phyloP scores from a whole-genome alignment of 2,329 filamentous ascomycete species.

The Biscogniauxia mediterranea region DNA sequence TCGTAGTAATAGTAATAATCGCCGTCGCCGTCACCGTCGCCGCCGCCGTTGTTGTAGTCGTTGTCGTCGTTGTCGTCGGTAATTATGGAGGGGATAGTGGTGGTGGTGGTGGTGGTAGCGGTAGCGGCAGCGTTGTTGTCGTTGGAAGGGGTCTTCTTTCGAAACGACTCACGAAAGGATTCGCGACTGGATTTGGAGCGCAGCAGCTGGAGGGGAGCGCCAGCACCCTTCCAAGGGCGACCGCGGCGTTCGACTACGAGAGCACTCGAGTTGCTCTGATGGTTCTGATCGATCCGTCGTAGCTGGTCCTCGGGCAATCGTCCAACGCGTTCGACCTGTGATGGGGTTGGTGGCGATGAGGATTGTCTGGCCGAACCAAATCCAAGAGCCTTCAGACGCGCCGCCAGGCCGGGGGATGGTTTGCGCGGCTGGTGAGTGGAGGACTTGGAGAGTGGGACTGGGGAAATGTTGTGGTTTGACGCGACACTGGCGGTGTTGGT shows the following conservation, averaged over 20 bases:
- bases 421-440: conserved; percentile 45
- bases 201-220: conserved; percentile 46
- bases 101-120: too few species aligned
- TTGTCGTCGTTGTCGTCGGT: too few species aligned
- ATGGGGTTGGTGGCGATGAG: conserved; percentile 32
- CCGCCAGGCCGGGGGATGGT: conserved; percentile 63
- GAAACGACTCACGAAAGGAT: conserved; percentile 20
- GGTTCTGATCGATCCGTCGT: conserved; percentile 65
- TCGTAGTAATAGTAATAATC: conserved; percentile 15
- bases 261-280: conserved; percentile 53
- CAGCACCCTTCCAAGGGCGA: conserved; percentile 69
- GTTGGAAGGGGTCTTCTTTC: conserved; percentile 10
- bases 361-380: conserved; percentile 49
- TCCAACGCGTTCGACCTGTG: conserved; percentile 52
- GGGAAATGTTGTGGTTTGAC: conserved; percentile 21
- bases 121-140: too few species aligned
- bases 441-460: conserved; percentile 26
- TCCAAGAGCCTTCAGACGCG: conserved; percentile 63
- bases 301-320: conserved; percentile 70
- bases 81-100: too few species aligned
- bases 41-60: not conserved
- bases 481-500: conserved; percentile 20
- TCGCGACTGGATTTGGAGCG: conserved; percentile 33
- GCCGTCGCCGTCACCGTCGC: conserved; percentile 13
- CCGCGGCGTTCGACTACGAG: conserved; percentile 62